A percentile compares a stretch with the other conserved stretches of the same genome.
Conservation (phyloP, 352 stramenopile genomes). For the Chloridella minuta region DNA sequence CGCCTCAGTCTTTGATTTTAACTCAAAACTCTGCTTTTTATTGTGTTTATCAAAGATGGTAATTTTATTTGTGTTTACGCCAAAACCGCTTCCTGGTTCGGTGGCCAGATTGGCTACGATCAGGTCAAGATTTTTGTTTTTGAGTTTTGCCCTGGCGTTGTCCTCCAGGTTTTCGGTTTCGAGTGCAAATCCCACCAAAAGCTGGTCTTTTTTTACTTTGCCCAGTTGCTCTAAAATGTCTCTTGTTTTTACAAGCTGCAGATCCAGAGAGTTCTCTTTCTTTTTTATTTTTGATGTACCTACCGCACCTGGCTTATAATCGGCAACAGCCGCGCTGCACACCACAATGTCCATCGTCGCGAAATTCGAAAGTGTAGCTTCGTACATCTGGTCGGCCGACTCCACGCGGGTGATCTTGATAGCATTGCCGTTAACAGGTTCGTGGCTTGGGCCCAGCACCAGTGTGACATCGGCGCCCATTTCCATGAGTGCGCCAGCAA, state of each 20-base stretch:
- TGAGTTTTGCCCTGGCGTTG: neutral
- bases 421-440: neutral
- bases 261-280: neutral
- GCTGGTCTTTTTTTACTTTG: neutral
- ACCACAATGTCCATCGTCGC: neutral
- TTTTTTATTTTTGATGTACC: neutral
- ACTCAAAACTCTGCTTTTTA: neutral
- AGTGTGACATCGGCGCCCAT: neutral
- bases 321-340: neutral
- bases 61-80: neutral
- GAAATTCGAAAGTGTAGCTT: neutral
- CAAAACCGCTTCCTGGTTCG: neutral
- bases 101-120: neutral
- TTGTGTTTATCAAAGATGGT: neutral
- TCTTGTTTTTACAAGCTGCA: neutral
- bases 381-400: neutral
- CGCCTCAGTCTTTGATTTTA: neutral
- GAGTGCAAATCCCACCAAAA: neutral
- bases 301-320: neutral
- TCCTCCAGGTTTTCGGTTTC: neutral
- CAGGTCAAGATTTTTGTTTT: neutral
- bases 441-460: neutral
- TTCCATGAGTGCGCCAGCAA: neutral
- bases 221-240: neutral
- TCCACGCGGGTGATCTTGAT: neutral